Conservation (phyloP, 2,329 filamentous ascomycete species). For the Ophiostoma himal-ulmi region DNA sequence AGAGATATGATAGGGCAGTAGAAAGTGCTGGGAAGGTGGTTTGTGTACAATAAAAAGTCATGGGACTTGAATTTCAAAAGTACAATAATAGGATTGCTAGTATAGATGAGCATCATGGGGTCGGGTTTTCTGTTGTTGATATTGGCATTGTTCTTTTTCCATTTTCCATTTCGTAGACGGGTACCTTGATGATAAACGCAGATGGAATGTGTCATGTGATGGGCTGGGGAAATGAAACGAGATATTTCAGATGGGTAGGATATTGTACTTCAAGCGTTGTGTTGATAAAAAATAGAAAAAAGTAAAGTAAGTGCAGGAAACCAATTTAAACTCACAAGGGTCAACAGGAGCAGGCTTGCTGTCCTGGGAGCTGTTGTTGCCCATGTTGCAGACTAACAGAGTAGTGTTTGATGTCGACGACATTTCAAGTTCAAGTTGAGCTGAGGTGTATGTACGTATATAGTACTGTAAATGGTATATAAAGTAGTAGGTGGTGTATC, state of each 20-base stretch:
- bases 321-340: slow-evolving; percentile 11
- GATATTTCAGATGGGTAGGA: neutral
- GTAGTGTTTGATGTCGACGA: too few relatives aligned
- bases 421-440: neutral
- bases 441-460: too few relatives aligned
- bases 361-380: slow-evolving; percentile 10
- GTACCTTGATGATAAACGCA: slow-evolving; percentile 13
- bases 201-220: slow-evolving; percentile 16
- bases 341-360: slow-evolving; percentile 18
- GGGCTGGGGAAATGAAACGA: neutral
- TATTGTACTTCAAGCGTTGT: too few relatives aligned
- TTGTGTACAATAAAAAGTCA: neutral
- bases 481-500: neutral
- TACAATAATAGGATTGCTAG: neutral
- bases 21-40: neutral
- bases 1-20: neutral
- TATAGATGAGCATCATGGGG: neutral
- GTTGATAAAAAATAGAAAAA: neutral
- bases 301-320: neutral
- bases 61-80: neutral
- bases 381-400: neutral
- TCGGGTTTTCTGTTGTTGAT: neutral
- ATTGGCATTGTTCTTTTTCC: neutral
- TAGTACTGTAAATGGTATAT: neutral
- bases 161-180: neutral